Base-by-base conservation (phyloP, 306 rosid species). In the Casuarina glauca region DNA sequence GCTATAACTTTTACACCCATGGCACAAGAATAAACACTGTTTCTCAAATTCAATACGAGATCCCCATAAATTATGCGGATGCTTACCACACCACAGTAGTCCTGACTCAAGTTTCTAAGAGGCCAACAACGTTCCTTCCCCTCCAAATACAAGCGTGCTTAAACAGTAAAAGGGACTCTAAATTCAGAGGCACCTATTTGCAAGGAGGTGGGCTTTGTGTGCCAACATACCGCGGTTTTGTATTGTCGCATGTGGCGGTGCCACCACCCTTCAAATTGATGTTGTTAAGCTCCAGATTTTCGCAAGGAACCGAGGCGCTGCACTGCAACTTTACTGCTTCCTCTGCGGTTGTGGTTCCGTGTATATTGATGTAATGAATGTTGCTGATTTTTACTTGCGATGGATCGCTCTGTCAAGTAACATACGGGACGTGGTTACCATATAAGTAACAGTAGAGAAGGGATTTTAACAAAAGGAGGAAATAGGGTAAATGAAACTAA, bases 221-320 rank as follows among this genome's bases (percentile, higher is more conserved):
- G 43, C 97, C 97, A 0, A 2, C 5, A 48, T 78, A 85, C 11
- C 64, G 1, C 12, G 86, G 85, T 77, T 83, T 87, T 43, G 85
- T 76, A 73, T 88, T 86, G 44, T 26, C 5, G 75, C 97, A 91
- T 48, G 64, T 53, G 39, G 90, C 49, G 17, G 50, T 54, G 11
- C 74, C 0, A 12, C 74, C 86, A 0, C 20, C 9, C 50, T n/a
- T 81, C 67, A 90, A 74, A 75, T 90, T 49, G 44, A 92, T 82
- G 84, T 92, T 69, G 1, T 7, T 3, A 54, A 90, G 86, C 48
- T 60, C 36, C 66, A 92, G 36, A 51, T 86, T 71, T 70, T 85
- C 74, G 74, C 97, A 90, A n/a, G 91, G 95, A 36, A 39, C 84
- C 58, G 62, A 72, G 51, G 74, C 41, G 87, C 97, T 92, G 77